Percentiles rank a stretch among this genome's conserved stretches.
phyloP scores from a whole-genome alignment of 306 rosid genomes.

The Mimosa bimucronata region DNA sequence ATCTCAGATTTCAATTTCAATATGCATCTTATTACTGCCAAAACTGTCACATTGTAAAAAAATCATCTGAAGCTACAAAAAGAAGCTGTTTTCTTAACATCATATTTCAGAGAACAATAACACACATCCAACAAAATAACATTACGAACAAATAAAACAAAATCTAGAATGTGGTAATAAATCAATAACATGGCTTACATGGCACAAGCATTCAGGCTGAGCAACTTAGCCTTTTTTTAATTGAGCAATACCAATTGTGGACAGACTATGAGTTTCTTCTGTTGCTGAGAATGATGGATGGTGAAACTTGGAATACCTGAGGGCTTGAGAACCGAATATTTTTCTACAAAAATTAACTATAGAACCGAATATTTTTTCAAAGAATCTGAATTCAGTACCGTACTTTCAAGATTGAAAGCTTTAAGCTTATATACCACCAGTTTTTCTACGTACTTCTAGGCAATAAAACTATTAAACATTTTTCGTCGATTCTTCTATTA shows the following conservation, averaged over 20 bases:
- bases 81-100: constrained; percentile 50
- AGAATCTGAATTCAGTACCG: no score
- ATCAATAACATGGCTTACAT: constrained; percentile 93
- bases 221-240: constrained; percentile 41
- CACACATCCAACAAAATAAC: constrained; percentile 67
- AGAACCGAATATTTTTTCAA: no score
- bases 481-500: no score
- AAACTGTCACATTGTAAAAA: constrained; percentile 50
- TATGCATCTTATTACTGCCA: constrained; percentile 45
- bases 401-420: no score
- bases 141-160: constrained; percentile 74
- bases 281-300: constrained; percentile 40
- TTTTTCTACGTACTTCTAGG: no score
- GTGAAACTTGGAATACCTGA: constrained; percentile 23
- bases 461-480: no score
- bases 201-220: constrained; percentile 77
- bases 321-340: constrained; percentile 39
- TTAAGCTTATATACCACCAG: no score
- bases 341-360: no score
- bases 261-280: constrained; percentile 29
- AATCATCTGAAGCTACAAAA: constrained; percentile 52
- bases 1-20: constrained; percentile 37
- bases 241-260: neutral
- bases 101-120: constrained; percentile 20
- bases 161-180: constrained; percentile 66